Conservation (phyloP, 805 yeast genomes). For the Candida bentonensis region DNA sequence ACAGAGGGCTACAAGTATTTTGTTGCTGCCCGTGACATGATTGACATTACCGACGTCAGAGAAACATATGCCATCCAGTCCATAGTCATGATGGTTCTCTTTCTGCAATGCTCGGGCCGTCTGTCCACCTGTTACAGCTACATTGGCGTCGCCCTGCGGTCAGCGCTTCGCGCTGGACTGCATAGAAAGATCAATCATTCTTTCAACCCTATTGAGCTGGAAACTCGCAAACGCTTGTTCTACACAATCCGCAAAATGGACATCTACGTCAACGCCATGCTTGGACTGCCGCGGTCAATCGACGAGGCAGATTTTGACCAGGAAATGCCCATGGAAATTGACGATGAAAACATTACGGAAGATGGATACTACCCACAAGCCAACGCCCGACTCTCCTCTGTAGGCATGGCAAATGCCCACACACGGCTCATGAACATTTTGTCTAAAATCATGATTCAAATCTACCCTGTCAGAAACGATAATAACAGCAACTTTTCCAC, state of each 20-base stretch:
- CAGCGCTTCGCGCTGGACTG: constrained; percentile 70
- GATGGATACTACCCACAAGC: constrained; percentile 36
- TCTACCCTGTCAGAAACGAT: constrained; percentile 59
- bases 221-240: constrained; percentile 70
- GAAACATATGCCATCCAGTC: constrained; percentile 77
- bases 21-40: constrained; percentile 61
- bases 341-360: constrained; percentile 72
- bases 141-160: constrained; percentile 74
- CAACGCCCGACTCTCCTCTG: constrained; percentile 46
- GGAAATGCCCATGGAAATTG: constrained; percentile 69
- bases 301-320: constrained; percentile 75
- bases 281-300: constrained; percentile 73
- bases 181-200: constrained; percentile 56
- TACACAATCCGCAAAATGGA: constrained; percentile 90
- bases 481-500: constrained; percentile 10
- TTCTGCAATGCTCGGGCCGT: constrained; percentile 78
- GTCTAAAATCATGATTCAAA: constrained; percentile 52
- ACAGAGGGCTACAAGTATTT: constrained; percentile 66
- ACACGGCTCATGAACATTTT: constrained; percentile 60
- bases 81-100: constrained; percentile 71
- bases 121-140: constrained; percentile 79
- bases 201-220: constrained; percentile 66
- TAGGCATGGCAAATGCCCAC: constrained; percentile 76
- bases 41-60: constrained; percentile 73
- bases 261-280: constrained; percentile 70